Evolutionary conservation across 2,329 filamentous ascomycete species (phyloP).

Genomic region (Xylaria sp.): DNA sequence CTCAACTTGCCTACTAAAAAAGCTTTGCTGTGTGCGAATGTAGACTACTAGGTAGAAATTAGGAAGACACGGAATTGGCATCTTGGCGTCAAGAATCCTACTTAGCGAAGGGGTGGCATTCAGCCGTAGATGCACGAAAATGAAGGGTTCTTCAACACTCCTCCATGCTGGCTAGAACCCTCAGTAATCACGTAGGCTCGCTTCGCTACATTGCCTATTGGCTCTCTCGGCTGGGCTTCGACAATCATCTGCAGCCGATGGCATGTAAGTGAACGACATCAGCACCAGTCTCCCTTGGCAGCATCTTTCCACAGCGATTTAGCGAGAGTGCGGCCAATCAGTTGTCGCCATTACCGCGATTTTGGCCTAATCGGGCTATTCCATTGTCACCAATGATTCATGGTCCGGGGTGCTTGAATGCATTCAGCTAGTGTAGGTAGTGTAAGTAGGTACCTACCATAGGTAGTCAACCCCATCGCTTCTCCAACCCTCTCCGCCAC

Average conservation of each 20-base stretch:
- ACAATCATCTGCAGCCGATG: not conserved
- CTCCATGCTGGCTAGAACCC: not conserved
- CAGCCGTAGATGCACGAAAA: not conserved
- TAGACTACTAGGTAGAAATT: too few relatives aligned
- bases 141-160: not conserved
- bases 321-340: constrained; percentile 25
- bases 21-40: too few relatives aligned
- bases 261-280: not conserved
- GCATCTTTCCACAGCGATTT: constrained; percentile 1
- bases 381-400: constrained; percentile 5
- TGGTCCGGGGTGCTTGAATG: not conserved
- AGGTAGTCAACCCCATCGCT: too few relatives aligned
- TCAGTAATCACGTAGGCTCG: not conserved
- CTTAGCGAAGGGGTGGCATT: not conserved
- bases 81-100: too few relatives aligned
- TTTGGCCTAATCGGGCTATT: constrained; percentile 19
- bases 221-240: not conserved
- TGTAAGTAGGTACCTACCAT: too few relatives aligned
- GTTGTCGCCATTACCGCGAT: not conserved
- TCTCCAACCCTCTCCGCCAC: too few relatives aligned
- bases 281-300: constrained; percentile 8
- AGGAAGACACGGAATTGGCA: too few relatives aligned
- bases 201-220: constrained; percentile 18
- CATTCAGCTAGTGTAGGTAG: not conserved
- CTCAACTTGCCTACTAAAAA: too few relatives aligned